phyloP scores from a whole-genome alignment of 1,284 basidiomycete species.

The Sanguinoderma infundibulare region DNA sequence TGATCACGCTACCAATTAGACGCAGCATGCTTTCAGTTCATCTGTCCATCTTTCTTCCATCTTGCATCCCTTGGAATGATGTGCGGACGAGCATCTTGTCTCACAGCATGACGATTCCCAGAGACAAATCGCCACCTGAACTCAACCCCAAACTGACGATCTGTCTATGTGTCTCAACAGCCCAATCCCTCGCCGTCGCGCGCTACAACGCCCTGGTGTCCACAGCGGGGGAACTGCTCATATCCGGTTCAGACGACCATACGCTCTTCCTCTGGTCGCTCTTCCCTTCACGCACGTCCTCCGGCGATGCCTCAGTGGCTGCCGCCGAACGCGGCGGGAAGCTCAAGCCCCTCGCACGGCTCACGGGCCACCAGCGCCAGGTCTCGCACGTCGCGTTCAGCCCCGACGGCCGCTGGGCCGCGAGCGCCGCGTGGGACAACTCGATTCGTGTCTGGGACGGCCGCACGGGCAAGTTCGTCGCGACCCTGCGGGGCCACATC shows the following conservation, averaged over 20 bases:
- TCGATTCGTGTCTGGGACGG: slow-evolving; percentile 96
- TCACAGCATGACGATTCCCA: not conserved
- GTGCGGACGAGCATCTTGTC: not conserved
- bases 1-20: no score
- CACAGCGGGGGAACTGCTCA: slow-evolving; percentile 81
- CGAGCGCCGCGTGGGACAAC: slow-evolving; percentile 92
- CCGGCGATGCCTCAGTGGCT: slow-evolving; percentile 39
- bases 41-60: not conserved
- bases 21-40: no score
- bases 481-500: slow-evolving; percentile 92
- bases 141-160: not conserved
- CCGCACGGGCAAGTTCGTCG: slow-evolving; percentile 90
- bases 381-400: slow-evolving; percentile 96
- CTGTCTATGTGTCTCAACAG: slow-evolving; percentile 44
- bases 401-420: slow-evolving; percentile 92
- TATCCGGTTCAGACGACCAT: slow-evolving; percentile 95
- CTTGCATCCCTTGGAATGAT: not conserved
- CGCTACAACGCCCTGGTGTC: slow-evolving; percentile 76
- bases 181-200: slow-evolving; percentile 73
- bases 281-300: slow-evolving; percentile 51
- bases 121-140: not conserved
- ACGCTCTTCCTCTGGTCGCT: slow-evolving; percentile 93
- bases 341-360: slow-evolving; percentile 85
- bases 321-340: slow-evolving; percentile 48
- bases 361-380: slow-evolving; percentile 96